These are phyloP conservation scores for Boehmeria nivea DNA, from an alignment of 306 rosid species.

Conservation along the genomic window DNA sequence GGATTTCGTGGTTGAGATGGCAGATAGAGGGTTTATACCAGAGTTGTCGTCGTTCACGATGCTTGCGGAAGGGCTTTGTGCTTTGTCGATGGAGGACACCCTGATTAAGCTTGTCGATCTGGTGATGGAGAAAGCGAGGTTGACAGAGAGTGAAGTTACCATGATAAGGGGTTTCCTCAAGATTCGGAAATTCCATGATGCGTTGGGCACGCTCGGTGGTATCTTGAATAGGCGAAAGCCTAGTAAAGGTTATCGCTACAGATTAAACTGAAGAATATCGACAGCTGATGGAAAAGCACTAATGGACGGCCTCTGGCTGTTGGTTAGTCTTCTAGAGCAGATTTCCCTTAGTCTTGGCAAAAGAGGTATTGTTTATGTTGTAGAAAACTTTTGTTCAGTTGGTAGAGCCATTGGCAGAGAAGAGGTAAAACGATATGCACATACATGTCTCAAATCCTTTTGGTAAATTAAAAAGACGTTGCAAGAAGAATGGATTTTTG, in stretches of 20 bases:
- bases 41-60: constrained; percentile 57
- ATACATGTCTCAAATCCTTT: no score
- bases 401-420: no score
- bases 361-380: no score
- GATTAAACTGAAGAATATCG: constrained; percentile 21
- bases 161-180: constrained; percentile 72
- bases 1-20: constrained; percentile 74
- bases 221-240: constrained; percentile 53
- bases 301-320: no score
- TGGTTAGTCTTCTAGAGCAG: no score
- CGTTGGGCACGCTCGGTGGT: constrained; percentile 63
- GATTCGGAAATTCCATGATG: constrained; percentile 71
- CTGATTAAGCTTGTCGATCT: constrained; percentile 56
- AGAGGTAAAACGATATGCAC: no score
- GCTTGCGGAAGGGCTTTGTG: constrained; percentile 84
- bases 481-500: no score
- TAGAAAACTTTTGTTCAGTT: no score
- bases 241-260: constrained; percentile 32
- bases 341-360: no score
- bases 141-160: constrained; percentile 52
- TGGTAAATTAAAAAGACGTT: no score
- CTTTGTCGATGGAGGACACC: constrained; percentile 77
- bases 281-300: no score
- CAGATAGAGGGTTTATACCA: constrained; percentile 61
- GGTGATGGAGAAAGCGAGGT: constrained; percentile 63